phyloP scores from a whole-genome alignment of 2,329 filamentous ascomycete genomes.

The Phaeoacremonium minimum region DNA sequence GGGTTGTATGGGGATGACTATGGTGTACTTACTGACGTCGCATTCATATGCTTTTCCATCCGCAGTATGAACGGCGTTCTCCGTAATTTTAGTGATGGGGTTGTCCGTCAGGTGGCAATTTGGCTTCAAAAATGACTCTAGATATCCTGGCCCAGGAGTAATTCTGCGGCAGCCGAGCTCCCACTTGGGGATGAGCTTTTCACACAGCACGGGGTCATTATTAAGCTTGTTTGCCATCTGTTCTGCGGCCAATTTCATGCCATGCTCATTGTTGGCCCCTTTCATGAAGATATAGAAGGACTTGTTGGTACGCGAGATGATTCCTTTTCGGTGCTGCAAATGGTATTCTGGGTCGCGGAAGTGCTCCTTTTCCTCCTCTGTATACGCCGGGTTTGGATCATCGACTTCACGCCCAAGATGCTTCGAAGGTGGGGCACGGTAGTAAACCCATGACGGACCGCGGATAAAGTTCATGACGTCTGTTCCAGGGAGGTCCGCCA shows the following conservation, averaged over 20 bases:
- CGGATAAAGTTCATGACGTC: slow-evolving; percentile 27
- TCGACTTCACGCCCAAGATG: slow-evolving; percentile 20
- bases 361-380: slow-evolving; percentile 3
- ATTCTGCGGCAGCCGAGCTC: slow-evolving; percentile 13
- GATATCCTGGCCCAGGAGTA: slow-evolving; percentile 14
- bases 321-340: slow-evolving; percentile 39
- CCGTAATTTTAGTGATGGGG: slow-evolving; percentile 9
- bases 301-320: slow-evolving; percentile 17
- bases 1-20: too few relatives aligned
- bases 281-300: slow-evolving; percentile 31
- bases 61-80: slow-evolving; percentile 6
- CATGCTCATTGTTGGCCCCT: slow-evolving; percentile 9
- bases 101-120: slow-evolving; percentile 13
- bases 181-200: slow-evolving; percentile 18
- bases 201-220: slow-evolving; percentile 31
- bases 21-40: slow-evolving; percentile 11
- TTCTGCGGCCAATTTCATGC: slow-evolving; percentile 39
- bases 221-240: slow-evolving; percentile 35
- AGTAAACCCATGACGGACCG: slow-evolving; percentile 28
- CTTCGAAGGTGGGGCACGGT: slow-evolving; percentile 23
- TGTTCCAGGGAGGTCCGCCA: too few relatives aligned
- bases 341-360: slow-evolving; percentile 47
- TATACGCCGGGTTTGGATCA: slow-evolving; percentile 17
- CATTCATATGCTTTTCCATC: slow-evolving; percentile 8
- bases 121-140: slow-evolving; percentile 11